A percentile compares a stretch with the other conserved stretches of the same genome.
These are phyloP conservation scores for Sclerospora graminicola DNA, from an alignment of 352 stramenopile genomes.

Conservation along the genomic window DNA sequence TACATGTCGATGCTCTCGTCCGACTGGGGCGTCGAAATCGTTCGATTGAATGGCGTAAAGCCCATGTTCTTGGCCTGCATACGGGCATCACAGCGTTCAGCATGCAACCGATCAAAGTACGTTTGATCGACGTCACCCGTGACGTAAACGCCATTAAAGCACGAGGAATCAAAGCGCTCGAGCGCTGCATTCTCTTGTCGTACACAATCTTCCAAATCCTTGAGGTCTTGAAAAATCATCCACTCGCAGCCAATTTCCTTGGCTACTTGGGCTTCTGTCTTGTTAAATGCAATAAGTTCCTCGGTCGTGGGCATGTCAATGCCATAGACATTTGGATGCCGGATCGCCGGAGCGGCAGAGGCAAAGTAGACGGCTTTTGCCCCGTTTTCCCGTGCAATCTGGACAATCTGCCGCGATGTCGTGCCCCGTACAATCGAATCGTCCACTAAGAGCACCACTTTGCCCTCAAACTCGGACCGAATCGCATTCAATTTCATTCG, in stretches of 20 bases:
- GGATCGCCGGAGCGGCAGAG: conserved; percentile 94
- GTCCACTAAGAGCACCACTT: conserved; percentile 97
- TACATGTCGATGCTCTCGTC: conserved; percentile 86
- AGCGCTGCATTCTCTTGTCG: conserved; percentile 63
- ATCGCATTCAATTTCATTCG: conserved; percentile 99
- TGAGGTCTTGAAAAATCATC: conserved; percentile 90
- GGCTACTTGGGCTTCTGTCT: conserved; percentile 91
- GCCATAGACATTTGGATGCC: conserved; percentile 99
- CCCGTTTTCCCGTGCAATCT: conserved; percentile 97
- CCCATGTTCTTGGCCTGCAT: conserved; percentile 83
- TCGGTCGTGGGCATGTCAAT: conserved; percentile 98
- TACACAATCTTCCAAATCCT: conserved; percentile 88
- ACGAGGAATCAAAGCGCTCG: conserved; percentile 91
- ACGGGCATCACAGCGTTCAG: conserved; percentile 67
- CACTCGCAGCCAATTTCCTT: conserved; percentile 92
- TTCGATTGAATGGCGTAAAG: conserved; percentile 64
- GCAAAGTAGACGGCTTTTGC: conserved; percentile 95
- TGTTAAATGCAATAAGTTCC: conserved; percentile 96
- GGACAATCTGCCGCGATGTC: conserved; percentile 96
- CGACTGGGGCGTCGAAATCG: conserved; percentile 63
- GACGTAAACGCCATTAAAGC: conserved; percentile 96
- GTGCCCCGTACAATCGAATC: conserved; percentile 99
- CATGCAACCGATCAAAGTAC: conserved; percentile 77
- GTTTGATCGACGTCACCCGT: conserved; percentile 86
- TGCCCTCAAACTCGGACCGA: conserved; percentile 83